Percentiles rank a stretch among this genome's conserved stretches.
These are phyloP conservation scores for Tricholoma sp. DNA, from an alignment of 768 basidiomycete species.

Conservation along the genomic window DNA sequence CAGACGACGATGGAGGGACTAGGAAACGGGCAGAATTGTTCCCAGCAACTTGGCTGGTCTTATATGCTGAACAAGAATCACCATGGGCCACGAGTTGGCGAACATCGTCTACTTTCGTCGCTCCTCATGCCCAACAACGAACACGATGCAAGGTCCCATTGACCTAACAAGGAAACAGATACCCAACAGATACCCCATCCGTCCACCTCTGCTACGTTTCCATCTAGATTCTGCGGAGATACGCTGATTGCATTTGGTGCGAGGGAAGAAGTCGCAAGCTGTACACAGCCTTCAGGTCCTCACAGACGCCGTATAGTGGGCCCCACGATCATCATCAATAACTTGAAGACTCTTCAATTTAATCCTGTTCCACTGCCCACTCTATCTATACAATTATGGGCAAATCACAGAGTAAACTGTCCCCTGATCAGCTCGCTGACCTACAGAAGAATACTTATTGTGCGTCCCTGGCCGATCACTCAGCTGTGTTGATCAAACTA, in stretches of 20 bases:
- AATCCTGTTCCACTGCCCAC: constrained; percentile 2
- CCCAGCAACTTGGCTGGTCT: constrained; percentile 5
- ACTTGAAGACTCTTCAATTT: not conserved
- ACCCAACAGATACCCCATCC: not conserved
- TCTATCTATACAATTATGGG: constrained; percentile 64
- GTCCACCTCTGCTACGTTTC: constrained; percentile 11
- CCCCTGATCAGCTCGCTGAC: constrained; percentile 88
- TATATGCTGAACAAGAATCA: constrained; percentile 12
- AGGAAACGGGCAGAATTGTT: not conserved
- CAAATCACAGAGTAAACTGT: constrained; percentile 94
- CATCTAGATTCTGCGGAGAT: constrained; percentile 13
- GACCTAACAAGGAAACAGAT: constrained; percentile 17
- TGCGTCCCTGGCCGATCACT: constrained; percentile 31
- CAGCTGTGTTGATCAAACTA: constrained; percentile 1
- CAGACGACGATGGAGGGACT: constrained; percentile 9
- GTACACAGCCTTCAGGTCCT: constrained; percentile 14
- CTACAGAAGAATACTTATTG: constrained; percentile 99
- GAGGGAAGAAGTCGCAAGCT: constrained; percentile 1
- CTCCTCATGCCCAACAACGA: constrained; percentile 22
- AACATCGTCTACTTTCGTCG: constrained; percentile 14
- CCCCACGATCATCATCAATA: not conserved
- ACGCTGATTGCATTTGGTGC: constrained; percentile 8
- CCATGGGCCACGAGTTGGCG: constrained; percentile 14
- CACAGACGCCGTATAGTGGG: not conserved
- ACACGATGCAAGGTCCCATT: constrained; percentile 19